Evolutionary conservation across 306 rosid species (phyloP).

Genomic region (Cucurbita moschata): DNA sequence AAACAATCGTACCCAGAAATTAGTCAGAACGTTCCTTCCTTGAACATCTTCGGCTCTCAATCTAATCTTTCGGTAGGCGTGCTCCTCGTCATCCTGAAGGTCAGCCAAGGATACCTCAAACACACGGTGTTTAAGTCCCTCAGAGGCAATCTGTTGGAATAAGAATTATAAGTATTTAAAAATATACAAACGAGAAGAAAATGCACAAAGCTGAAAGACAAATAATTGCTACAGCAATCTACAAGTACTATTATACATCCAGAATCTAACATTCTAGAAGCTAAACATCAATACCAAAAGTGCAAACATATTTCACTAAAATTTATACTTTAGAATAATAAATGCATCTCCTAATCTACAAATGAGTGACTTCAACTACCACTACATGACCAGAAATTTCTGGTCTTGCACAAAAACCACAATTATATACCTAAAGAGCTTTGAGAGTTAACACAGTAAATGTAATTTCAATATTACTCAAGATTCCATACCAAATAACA

Average conservation of each 20-base stretch:
- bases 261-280: too few relatives aligned
- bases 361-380: too few relatives aligned
- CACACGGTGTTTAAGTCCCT: constrained; percentile 90
- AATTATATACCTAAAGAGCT: neutral
- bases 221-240: neutral
- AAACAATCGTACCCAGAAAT: constrained; percentile 57
- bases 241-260: neutral
- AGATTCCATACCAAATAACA: neutral
- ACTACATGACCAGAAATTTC: too few relatives aligned
- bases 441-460: neutral
- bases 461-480: neutral
- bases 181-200: neutral
- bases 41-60: constrained; percentile 95
- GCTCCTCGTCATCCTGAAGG: constrained; percentile 90
- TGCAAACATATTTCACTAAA: too few relatives aligned
- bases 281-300: too few relatives aligned
- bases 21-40: constrained; percentile 72
- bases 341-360: too few relatives aligned
- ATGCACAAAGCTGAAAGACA: too few relatives aligned
- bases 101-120: constrained; percentile 90
- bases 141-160: constrained; percentile 66
- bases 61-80: constrained; percentile 82
- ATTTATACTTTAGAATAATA: too few relatives aligned
- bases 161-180: neutral
- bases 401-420: too few relatives aligned